Conservation (phyloP, 2,329 filamentous ascomycete genomes). For the Trichoderma citrinoviride region DNA sequence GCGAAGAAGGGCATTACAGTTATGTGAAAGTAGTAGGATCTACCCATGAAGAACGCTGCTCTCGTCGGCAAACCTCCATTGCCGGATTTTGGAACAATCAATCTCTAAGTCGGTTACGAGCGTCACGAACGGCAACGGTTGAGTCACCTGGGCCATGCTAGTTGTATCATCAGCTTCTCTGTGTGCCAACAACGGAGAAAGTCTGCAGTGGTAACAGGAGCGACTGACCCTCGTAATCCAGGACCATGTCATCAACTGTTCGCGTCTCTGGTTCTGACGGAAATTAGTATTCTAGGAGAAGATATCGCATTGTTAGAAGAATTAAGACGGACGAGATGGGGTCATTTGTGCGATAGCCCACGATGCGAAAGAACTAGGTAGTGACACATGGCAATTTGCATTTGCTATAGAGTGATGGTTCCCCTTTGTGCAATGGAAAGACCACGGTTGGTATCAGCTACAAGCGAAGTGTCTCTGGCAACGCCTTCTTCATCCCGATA, state of each 20-base stretch:
- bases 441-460: constrained; percentile 38
- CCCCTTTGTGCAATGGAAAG: constrained; percentile 35
- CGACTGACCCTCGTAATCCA: constrained; percentile 38
- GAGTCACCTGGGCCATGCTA: constrained; percentile 28
- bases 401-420: constrained; percentile 35
- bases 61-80: constrained; percentile 34
- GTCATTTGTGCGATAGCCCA: constrained; percentile 31
- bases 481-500: constrained; percentile 35
- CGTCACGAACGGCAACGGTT: constrained; percentile 27
- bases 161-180: too few species aligned
- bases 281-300: constrained; percentile 35
- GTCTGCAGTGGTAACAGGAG: constrained; percentile 30
- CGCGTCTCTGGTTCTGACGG: constrained; percentile 29
- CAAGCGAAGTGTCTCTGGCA: constrained; percentile 36
- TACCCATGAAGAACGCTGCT: constrained; percentile 29
- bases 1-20: constrained; percentile 24
- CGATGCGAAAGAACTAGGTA: constrained; percentile 36
- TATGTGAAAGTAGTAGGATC: not conserved
- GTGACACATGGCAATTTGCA: constrained; percentile 36
- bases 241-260: constrained; percentile 32
- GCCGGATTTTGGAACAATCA: constrained; percentile 29
- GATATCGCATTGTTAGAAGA: constrained; percentile 37
- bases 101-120: constrained; percentile 26
- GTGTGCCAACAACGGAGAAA: too few species aligned
- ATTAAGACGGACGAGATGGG: constrained; percentile 36